phyloP scores from a whole-genome alignment of 306 rosid species.

The Leucaena leucocephala region DNA sequence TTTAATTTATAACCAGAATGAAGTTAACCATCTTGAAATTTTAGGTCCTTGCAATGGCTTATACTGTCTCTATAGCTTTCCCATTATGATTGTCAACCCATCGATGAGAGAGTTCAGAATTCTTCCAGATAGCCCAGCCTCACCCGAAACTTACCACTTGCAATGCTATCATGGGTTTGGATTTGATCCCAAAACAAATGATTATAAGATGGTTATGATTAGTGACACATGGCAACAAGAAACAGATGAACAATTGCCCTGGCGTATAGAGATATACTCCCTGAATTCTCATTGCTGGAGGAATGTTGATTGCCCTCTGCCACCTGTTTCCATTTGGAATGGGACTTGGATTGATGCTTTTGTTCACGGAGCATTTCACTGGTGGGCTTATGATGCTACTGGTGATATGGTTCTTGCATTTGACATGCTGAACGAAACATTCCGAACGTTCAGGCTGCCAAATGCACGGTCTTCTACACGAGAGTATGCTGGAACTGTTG shows the following conservation, averaged over 20 bases:
- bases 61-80: background rate
- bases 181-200: conserved; percentile 11
- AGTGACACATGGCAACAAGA: background rate
- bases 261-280: background rate
- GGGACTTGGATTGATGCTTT: background rate
- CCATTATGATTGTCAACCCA: background rate
- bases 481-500: background rate
- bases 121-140: background rate
- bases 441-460: background rate
- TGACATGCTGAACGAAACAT: conserved; percentile 7
- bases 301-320: background rate
- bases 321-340: background rate
- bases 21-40: background rate
- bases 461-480: background rate
- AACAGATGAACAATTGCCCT: background rate
- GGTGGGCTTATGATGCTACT: conserved; percentile 21
- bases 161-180: background rate
- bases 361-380: conserved; percentile 4
- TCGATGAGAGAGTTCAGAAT: conserved; percentile 16
- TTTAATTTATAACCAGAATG: background rate
- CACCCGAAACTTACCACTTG: background rate
- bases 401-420: background rate
- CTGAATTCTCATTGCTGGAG: conserved; percentile 18
- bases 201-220: background rate
- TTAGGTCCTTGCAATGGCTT: conserved; percentile 28